Conservation (phyloP, 306 rosid genomes). For the Vigna unguiculata region DNA sequence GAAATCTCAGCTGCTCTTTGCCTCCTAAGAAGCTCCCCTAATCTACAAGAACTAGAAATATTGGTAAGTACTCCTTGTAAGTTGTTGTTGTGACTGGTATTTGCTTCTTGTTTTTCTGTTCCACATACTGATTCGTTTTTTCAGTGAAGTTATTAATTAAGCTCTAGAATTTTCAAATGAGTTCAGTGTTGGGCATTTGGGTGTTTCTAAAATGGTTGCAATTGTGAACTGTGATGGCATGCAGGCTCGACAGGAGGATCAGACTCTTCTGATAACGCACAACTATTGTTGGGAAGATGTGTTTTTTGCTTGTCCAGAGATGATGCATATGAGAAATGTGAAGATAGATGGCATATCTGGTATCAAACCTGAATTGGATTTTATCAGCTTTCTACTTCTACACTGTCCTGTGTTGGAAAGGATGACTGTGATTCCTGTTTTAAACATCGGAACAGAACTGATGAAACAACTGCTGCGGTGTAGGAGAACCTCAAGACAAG, state of each 20-base stretch:
- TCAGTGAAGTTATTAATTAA: not conserved
- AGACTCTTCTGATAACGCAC: not conserved
- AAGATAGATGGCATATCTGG: slow-evolving; percentile 55
- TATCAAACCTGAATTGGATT: slow-evolving; percentile 55
- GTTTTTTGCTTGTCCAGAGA: slow-evolving; percentile 34
- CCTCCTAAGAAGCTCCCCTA: slow-evolving; percentile 66
- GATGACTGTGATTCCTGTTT: slow-evolving; percentile 62
- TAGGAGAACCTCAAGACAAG: slow-evolving; percentile 58
- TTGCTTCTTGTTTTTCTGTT: slow-evolving; percentile 15
- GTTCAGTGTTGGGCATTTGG: not conserved
- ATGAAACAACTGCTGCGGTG: slow-evolving; percentile 57
- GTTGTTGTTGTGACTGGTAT: slow-evolving; percentile 2
- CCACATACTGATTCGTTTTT: not conserved
- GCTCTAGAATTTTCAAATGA: slow-evolving; percentile 15
- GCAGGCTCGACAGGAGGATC: slow-evolving; percentile 60
- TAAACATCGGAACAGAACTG: slow-evolving; percentile 44
- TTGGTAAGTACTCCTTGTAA: slow-evolving; percentile 56
- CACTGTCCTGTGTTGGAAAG: slow-evolving; percentile 59
- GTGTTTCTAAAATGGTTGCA: slow-evolving; percentile 24
- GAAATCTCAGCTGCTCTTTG: slow-evolving; percentile 62
- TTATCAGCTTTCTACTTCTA: slow-evolving; percentile 59
- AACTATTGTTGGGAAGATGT: slow-evolving; percentile 44
- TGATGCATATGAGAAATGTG: slow-evolving; percentile 54
- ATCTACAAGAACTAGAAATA: slow-evolving; percentile 63
- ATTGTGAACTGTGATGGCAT: slow-evolving; percentile 15